Percentiles rank a stretch among this genome's conserved stretches.
phyloP scores from a whole-genome alignment of 176 grass and related monocot genomes.

The Carex pumila region DNA sequence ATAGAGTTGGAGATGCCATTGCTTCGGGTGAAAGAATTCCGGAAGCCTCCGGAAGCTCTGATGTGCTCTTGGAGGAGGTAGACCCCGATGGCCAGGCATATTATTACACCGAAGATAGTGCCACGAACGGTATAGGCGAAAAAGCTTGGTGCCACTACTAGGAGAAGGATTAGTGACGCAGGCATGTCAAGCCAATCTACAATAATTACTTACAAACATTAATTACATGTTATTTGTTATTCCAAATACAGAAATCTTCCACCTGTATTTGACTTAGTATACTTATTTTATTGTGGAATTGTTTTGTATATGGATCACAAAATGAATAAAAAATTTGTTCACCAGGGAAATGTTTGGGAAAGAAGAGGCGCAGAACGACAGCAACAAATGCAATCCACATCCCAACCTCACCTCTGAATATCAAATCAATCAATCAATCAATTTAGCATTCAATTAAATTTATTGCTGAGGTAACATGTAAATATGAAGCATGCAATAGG shows the following conservation, averaged over 20 bases:
- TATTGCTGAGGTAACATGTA: background rate
- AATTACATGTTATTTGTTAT: too few species aligned
- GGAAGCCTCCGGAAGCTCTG: conserved; percentile 65
- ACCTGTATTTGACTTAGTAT: too few species aligned
- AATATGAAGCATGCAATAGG: background rate
- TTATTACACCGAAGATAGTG: conserved; percentile 25
- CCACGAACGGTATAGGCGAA: conserved; percentile 38
- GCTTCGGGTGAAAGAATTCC: conserved; percentile 53
- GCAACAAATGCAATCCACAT: conserved; percentile 66
- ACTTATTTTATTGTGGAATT: background rate
- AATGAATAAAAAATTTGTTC: background rate
- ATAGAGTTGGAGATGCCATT: conserved; percentile 67
- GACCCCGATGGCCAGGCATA: conserved; percentile 65
- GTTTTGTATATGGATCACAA: background rate
- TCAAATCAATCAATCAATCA: background rate
- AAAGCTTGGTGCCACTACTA: conserved; percentile 53
- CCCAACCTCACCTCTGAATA: conserved; percentile 73
- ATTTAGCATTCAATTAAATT: background rate
- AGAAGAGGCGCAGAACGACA: conserved; percentile 73
- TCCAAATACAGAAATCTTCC: too few species aligned
- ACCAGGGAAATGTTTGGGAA: conserved; percentile 73
- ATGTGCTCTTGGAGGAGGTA: conserved; percentile 93
- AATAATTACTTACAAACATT: background rate
- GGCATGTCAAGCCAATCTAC: conserved; percentile 78
- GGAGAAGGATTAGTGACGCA: conserved; percentile 56